These are phyloP conservation scores for Teratosphaeria nubilosa DNA, from an alignment of 2,329 filamentous ascomycete genomes.

Conservation along the genomic window DNA sequence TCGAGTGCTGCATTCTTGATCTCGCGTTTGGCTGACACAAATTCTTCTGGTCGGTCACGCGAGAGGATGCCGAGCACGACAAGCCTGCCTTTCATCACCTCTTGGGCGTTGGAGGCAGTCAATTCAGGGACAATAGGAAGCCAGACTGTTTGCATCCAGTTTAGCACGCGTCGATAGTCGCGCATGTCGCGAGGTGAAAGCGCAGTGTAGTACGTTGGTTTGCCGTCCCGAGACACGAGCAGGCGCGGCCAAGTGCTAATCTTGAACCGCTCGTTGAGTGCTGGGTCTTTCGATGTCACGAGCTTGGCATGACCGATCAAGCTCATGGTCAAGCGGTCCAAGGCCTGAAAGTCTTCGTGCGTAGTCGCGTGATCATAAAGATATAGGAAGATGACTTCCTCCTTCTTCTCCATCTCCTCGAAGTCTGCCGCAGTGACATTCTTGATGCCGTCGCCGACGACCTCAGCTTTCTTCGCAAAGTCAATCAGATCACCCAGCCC, in stretches of 20 bases:
- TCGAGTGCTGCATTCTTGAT: constrained; percentile 92
- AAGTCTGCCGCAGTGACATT: constrained; percentile 72
- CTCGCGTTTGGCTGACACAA: constrained; percentile 68
- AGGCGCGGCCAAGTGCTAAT: constrained; percentile 95
- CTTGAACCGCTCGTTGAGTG: constrained; percentile 74
- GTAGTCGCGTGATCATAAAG: constrained; percentile 96
- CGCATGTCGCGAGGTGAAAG: constrained; percentile 87
- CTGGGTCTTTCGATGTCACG: constrained; percentile 77
- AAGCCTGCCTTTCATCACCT: constrained; percentile 89
- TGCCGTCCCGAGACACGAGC: constrained; percentile 77
- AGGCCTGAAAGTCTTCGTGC: constrained; percentile 77
- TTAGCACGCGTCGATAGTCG: constrained; percentile 66
- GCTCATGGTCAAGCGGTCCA: constrained; percentile 77
- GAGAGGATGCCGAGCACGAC: constrained; percentile 89
- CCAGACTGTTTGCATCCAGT: constrained; percentile 97
- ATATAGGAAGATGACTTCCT: constrained; percentile 94
- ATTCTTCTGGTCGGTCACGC: constrained; percentile 68
- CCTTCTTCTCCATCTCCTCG: constrained; percentile 75
- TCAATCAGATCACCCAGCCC: constrained; percentile 82
- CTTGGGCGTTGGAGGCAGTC: constrained; percentile 78
- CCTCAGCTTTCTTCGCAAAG: constrained; percentile 78
- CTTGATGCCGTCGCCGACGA: constrained; percentile 63
- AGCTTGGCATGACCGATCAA: constrained; percentile 86
- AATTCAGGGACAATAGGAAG: constrained; percentile 90
- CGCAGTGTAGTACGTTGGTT: constrained; percentile 80